Percentiles rank a stretch among this genome's conserved stretches.
Evolutionary conservation across 1,284 basidiomycete species (phyloP).

Genomic region (Pascua sp.): DNA sequence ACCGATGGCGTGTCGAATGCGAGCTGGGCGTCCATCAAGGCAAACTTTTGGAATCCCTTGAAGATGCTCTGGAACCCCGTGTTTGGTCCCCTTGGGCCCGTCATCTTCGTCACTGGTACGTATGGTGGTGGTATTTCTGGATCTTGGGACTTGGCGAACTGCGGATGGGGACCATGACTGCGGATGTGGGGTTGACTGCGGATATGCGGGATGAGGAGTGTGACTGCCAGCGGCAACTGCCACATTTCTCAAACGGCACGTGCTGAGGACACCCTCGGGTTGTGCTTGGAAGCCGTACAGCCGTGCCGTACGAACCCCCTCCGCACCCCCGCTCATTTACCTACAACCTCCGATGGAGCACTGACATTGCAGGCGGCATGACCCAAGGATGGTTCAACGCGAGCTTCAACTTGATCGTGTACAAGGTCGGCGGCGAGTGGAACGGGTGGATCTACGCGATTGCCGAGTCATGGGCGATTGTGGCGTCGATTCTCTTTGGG

Average conservation of each 20-base stretch:
- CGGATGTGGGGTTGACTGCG: too few species aligned
- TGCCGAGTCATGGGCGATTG: constrained; percentile 14
- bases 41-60: constrained; percentile 14
- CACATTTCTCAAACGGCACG: too few species aligned
- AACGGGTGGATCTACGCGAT: constrained; percentile 21
- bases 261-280: too few species aligned
- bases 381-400: constrained; percentile 22
- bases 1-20: background rate
- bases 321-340: too few species aligned
- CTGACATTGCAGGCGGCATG: constrained; percentile 8
- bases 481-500: constrained; percentile 15
- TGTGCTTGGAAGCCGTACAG: too few species aligned
- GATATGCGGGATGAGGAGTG: too few species aligned
- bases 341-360: too few species aligned
- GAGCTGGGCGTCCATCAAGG: background rate
- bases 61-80: constrained; percentile 17
- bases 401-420: constrained; percentile 16
- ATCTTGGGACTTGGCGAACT: too few species aligned
- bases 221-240: too few species aligned
- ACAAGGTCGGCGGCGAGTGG: constrained; percentile 17
- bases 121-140: background rate
- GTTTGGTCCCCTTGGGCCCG: constrained; percentile 12
- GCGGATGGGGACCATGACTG: too few species aligned
- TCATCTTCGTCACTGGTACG: constrained; percentile 12
- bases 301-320: too few species aligned